Conservation (phyloP, 2,329 filamentous ascomycete species). For the Blastomyces parvus region DNA sequence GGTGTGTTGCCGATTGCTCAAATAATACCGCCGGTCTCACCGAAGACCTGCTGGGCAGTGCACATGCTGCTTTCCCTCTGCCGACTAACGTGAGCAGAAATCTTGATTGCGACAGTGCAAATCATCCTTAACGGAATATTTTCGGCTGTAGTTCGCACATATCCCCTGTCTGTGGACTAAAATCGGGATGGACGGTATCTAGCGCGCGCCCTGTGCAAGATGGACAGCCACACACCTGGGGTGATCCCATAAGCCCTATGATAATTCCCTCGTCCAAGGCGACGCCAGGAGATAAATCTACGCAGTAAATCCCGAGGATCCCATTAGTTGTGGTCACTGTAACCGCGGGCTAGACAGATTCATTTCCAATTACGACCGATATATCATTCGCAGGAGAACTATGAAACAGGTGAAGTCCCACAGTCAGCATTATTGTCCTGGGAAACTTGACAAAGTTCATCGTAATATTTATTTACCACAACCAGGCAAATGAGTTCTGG, state of each 20-base stretch:
- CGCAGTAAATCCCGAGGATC: not conserved
- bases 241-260: not conserved
- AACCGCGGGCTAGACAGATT: not conserved
- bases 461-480: no score
- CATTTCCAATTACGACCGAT: not conserved
- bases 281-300: not conserved
- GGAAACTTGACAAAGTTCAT: not conserved
- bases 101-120: not conserved
- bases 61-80: not conserved
- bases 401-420: conserved; percentile 2
- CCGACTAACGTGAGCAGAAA: not conserved
- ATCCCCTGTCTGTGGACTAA: no score
- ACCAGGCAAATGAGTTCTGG: not conserved
- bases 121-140: not conserved
- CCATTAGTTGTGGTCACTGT: not conserved
- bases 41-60: not conserved
- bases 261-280: no score
- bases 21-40: not conserved
- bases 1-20: not conserved
- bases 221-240: not conserved
- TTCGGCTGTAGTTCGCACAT: not conserved
- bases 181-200: no score
- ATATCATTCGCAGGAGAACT: not conserved
- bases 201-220: no score
- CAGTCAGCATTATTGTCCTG: not conserved